Evolutionary conservation across 1,139 yeast genomes (phyloP).

Genomic region (Taphrina wiesneri): DNA sequence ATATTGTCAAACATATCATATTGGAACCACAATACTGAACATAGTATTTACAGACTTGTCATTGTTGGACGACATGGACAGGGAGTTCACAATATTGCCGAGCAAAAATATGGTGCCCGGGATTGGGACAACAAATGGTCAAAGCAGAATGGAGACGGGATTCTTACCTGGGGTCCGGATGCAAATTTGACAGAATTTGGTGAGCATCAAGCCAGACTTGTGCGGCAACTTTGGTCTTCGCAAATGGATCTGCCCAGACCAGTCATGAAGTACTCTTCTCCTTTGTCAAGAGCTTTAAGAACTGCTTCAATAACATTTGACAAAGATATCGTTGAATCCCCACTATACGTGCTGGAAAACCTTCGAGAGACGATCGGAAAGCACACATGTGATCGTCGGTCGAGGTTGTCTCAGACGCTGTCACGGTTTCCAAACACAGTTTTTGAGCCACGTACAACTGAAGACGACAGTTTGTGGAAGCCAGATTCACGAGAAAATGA

Average conservation of each 20-base stretch:
- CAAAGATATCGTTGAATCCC: background rate
- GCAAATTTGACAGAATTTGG: slow-evolving; percentile 65
- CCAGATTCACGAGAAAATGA: slow-evolving; percentile 52
- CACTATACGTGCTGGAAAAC: slow-evolving; percentile 41
- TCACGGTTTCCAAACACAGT: slow-evolving; percentile 46
- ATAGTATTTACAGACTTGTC: slow-evolving; percentile 37
- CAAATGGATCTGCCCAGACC: slow-evolving; percentile 45
- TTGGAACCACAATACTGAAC: background rate
- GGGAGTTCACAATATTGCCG: slow-evolving; percentile 70
- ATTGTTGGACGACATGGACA: slow-evolving; percentile 61
- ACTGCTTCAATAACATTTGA: slow-evolving; percentile 1
- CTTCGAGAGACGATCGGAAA: slow-evolving; percentile 68
- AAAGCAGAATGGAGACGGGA: slow-evolving; percentile 57
- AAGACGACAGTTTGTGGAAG: slow-evolving; percentile 53
- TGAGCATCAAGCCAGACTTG: slow-evolving; percentile 54
- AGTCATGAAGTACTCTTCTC: slow-evolving; percentile 29
- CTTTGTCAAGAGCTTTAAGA: slow-evolving; percentile 39
- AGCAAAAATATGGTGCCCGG: slow-evolving; percentile 54
- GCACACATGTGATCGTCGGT: slow-evolving; percentile 67
- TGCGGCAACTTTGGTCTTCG: slow-evolving; percentile 51
- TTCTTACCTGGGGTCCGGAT: slow-evolving; percentile 66
- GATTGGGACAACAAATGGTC: slow-evolving; percentile 53
- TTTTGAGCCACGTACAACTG: slow-evolving; percentile 53
- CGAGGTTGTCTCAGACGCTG: slow-evolving; percentile 49
- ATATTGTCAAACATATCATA: background rate